Evolutionary conservation across 1,284 basidiomycete genomes (phyloP), one percentile per base, ranked within the genome.

Genomic region (Trametes sp.): DNA sequence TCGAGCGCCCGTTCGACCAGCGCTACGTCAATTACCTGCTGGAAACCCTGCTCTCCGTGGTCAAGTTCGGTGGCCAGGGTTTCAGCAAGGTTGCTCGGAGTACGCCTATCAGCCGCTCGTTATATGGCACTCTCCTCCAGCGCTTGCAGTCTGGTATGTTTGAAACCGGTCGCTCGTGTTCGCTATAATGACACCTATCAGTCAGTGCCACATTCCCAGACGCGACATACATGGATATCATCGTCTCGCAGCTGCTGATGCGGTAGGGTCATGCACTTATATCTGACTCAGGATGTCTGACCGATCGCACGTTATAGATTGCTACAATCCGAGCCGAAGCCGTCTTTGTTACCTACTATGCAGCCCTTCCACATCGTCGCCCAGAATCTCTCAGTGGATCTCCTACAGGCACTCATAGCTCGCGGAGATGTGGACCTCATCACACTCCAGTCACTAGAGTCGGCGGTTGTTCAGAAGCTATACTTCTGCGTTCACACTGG

Each of bases 21-120:
- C 84, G 87, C 24, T 86, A 89, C 63, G 79, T 87, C 14, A 83
- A 86, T 58, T 87, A 94, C 74, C 76, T 93, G 7, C 76, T 97
- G 44, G 90, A 94, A 59, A 87, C 87, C n/a, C 75, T 98, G 4
- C 79, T 92, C 2, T 88, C 90, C 0, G 82, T 98, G 4, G 86
- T 93, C 48, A 85, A 88, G 26, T 96, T 96, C 73, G 96, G 95
- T 2, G 95, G 95, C 0, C 90, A 94, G 74, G 93, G 92, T 0
- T 94, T 97, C 73, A 82, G 86, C 46, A 90, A 92, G 69, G 84
- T 88, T 1, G 85, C 89, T 0, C 82, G 87, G 54, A 81, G 81
- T 14, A 86, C 87, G 10, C 77, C 79, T 10, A 79, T 93, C 52
- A 86, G 83, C 65, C 86, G 88, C 24, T 86, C 91, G 9, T 77